Percentiles rank a stretch among this genome's conserved stretches.
phyloP scores from a whole-genome alignment of 257 asterid species.

The Fraxinus americana region DNA sequence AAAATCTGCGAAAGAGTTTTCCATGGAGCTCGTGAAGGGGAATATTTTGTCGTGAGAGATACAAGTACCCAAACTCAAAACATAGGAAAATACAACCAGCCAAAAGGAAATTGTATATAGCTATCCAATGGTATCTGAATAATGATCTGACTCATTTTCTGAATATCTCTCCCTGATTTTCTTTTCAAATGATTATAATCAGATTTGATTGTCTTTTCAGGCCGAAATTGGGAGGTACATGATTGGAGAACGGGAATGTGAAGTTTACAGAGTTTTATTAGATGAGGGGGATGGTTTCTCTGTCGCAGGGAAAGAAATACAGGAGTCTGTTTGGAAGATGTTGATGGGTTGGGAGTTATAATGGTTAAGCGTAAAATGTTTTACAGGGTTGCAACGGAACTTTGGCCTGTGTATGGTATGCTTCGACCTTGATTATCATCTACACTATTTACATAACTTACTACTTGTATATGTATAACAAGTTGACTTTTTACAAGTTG shows the following conservation, averaged over 20 bases:
- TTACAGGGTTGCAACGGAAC: background rate
- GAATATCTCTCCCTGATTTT: background rate
- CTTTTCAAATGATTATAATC: background rate
- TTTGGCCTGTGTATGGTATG: background rate
- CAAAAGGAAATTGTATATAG: background rate
- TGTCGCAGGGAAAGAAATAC: slow-evolving; percentile 52
- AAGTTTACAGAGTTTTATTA: slow-evolving; percentile 73
- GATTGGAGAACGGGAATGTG: slow-evolving; percentile 87
- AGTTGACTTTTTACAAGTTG: slow-evolving; percentile 2
- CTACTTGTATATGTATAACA: background rate
- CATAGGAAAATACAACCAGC: background rate
- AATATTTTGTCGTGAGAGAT: background rate
- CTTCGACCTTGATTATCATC: slow-evolving; percentile 5
- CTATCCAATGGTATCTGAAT: no score
- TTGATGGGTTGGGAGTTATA: slow-evolving; percentile 74
- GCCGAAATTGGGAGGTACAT: slow-evolving; percentile 73
- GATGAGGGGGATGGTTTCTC: slow-evolving; percentile 71
- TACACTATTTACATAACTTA: background rate
- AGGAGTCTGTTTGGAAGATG: slow-evolving; percentile 85
- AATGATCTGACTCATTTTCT: background rate
- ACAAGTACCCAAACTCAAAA: background rate
- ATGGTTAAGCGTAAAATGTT: background rate
- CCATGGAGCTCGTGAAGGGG: background rate
- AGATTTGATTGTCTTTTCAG: slow-evolving; percentile 38
- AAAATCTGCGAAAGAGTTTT: background rate